Percentiles rank a stretch among this genome's conserved stretches.
These are phyloP conservation scores for Pyricularia sp. DNA, from an alignment of 2,329 filamentous ascomycete species.

Conservation along the genomic window DNA sequence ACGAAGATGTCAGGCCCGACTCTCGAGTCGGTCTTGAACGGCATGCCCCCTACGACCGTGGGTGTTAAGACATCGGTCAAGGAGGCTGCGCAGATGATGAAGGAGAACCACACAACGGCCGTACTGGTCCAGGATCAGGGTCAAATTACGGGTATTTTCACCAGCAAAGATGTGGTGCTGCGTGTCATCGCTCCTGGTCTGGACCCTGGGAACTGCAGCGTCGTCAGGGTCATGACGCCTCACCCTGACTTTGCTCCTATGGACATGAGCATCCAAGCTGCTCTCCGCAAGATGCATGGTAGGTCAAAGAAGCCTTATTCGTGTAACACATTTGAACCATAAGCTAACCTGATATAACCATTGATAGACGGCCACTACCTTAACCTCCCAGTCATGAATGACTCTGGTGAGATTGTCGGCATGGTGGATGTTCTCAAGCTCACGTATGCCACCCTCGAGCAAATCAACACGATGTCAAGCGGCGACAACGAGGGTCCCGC, in stretches of 20 bases:
- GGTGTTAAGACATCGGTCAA: conserved; percentile 93
- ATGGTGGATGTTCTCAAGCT: conserved; percentile 99
- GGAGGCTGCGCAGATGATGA: conserved; percentile 93
- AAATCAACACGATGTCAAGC: conserved; percentile 91
- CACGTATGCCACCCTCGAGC: conserved; percentile 94
- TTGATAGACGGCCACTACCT: conserved; percentile 86
- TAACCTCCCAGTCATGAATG: conserved; percentile 97
- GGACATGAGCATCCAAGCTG: conserved; percentile 98
- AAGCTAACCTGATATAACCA: conserved; percentile 1
- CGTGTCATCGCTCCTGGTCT: conserved; percentile 95
- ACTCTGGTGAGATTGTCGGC: conserved; percentile 90
- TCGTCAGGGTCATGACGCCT: conserved; percentile 97
- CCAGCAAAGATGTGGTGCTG: conserved; percentile 96
- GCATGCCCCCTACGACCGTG: conserved; percentile 85
- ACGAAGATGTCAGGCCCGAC: conserved; percentile 98
- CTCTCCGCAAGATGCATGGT: conserved; percentile 98
- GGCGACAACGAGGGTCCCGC: conserved; percentile 88
- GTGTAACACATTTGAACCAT: background rate
- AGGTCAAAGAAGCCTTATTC: conserved; percentile 24
- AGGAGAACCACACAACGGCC: conserved; percentile 96
- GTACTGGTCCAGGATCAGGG: conserved; percentile 94
- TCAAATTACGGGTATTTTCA: conserved; percentile 97
- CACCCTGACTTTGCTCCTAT: conserved; percentile 97
- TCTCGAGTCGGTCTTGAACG: conserved; percentile 86
- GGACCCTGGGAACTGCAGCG: conserved; percentile 90